Conservation (phyloP, 2,329 filamentous ascomycete species). For the Exophiala aquamarina region DNA sequence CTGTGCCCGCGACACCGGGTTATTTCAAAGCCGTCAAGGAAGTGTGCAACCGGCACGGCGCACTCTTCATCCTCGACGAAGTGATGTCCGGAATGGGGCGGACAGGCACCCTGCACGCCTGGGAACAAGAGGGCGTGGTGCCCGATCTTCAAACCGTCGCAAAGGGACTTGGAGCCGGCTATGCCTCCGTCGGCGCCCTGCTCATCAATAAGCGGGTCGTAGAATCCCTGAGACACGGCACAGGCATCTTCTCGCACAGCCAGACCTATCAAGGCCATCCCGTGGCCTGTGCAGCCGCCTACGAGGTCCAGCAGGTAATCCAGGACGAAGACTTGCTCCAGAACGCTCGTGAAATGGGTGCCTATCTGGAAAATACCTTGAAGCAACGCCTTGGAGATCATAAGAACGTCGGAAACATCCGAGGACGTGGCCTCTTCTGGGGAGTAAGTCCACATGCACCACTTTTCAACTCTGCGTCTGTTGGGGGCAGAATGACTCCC, state of each 20-base stretch:
- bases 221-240: conserved; percentile 48
- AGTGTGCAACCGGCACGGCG: conserved; percentile 69
- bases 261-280: conserved; percentile 60
- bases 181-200: conserved; percentile 55
- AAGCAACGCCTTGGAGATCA: conserved; percentile 45
- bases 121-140: conserved; percentile 58
- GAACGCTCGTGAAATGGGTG: conserved; percentile 35
- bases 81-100: conserved; percentile 62
- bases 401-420: conserved; percentile 56
- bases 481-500: not conserved
- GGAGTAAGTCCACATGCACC: conserved; percentile 31
- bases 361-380: conserved; percentile 40
- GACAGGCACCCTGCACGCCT: conserved; percentile 57
- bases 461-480: not conserved
- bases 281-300: conserved; percentile 53
- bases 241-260: conserved; percentile 54
- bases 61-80: conserved; percentile 71
- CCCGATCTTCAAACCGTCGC: conserved; percentile 62
- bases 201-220: conserved; percentile 51
- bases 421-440: conserved; percentile 60
- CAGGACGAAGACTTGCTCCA: conserved; percentile 48
- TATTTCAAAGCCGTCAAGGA: conserved; percentile 69
- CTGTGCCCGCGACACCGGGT: conserved; percentile 63
- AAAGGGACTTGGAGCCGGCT: conserved; percentile 60
- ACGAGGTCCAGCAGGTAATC: conserved; percentile 52